Base-by-base conservation (phyloP, 768 basidiomycete species). In the Suillus subaureus region DNA sequence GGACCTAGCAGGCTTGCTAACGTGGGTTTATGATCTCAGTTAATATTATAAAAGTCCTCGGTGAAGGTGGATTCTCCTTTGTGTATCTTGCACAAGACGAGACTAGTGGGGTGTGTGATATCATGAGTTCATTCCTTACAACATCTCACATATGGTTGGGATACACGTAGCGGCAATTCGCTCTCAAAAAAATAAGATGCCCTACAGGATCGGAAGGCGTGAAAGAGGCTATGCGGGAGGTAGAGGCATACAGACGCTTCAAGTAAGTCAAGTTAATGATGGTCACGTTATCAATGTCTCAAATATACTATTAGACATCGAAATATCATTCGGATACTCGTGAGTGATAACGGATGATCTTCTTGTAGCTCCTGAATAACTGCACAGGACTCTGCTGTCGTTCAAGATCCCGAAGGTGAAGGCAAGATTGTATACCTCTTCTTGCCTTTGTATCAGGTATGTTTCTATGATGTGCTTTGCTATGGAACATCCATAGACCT, bases 371-470 rank as follows among this genome's bases (percentile, higher is more conserved):
- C 4, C 35, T 16, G 62, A 31, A 43, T 51, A 42, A 69, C 70
- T 52, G 56, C 43, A 33, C 56, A 94, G 92, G 96, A 98, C 73
- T 96, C 96, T 16, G 94, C 96, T 1, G 94, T 97, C 5, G 90
- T 96, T 1, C 95, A 97, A 77, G 96, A 98, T 72, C 90, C 92
- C 40, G 90, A 92, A 66, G 96, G 94, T 16, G 95, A 96, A 57
- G 95, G 94, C 13, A 92, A 97, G 77, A 92, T 98, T 64, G 94
- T 97, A 37, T 98, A 97, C 76, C 88, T 99, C 62, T 99, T 99
- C 83, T 82, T 99, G 6, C 97, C 97, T 0, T 82, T 94, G 40
- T 98, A 96, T 81, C 91, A 93, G 83, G 93, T 91, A 54, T 43
- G 80, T 72, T 52, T 28, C 57, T 37, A 39, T 56, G 47, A 33